Conservation (phyloP, 306 rosid species). For the Cicer arietinum region DNA sequence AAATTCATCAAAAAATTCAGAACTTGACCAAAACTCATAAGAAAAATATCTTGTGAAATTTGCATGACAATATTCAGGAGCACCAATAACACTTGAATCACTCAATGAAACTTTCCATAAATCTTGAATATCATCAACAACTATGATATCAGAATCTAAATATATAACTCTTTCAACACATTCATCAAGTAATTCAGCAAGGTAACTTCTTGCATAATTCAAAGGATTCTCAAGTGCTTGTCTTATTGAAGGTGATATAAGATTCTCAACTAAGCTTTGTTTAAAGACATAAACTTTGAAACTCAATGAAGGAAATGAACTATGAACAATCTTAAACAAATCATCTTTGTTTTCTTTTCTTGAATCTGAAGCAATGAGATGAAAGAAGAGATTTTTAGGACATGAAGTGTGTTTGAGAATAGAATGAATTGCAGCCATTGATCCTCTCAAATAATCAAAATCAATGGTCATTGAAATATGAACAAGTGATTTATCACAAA, state of each 20-base stretch:
- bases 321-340: slow-evolving; percentile 47
- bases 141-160: slow-evolving; percentile 83
- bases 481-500: slow-evolving; percentile 63
- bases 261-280: slow-evolving; percentile 55
- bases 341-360: slow-evolving; percentile 41
- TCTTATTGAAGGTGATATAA: slow-evolving; percentile 82
- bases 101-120: slow-evolving; percentile 63
- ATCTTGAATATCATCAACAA: slow-evolving; percentile 74
- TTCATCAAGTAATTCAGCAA: slow-evolving; percentile 73
- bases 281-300: slow-evolving; percentile 66
- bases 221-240: slow-evolving; percentile 81
- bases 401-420: slow-evolving; percentile 76
- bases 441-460: slow-evolving; percentile 73
- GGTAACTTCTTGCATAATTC: slow-evolving; percentile 90
- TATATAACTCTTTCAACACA: slow-evolving; percentile 81
- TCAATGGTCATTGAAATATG: slow-evolving; percentile 89
- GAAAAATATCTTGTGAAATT: slow-evolving; percentile 79
- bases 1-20: slow-evolving; percentile 55
- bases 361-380: slow-evolving; percentile 81
- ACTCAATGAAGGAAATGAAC: slow-evolving; percentile 67
- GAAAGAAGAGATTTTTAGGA: slow-evolving; percentile 80
- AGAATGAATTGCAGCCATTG: slow-evolving; percentile 84
- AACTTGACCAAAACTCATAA: slow-evolving; percentile 68
- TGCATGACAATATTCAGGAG: slow-evolving; percentile 89
- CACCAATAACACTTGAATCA: slow-evolving; percentile 67